Percentiles rank a stretch among this genome's conserved stretches.
phyloP scores from a whole-genome alignment of 2,329 filamentous ascomycete genomes.

The Celoporthe dispersa region DNA sequence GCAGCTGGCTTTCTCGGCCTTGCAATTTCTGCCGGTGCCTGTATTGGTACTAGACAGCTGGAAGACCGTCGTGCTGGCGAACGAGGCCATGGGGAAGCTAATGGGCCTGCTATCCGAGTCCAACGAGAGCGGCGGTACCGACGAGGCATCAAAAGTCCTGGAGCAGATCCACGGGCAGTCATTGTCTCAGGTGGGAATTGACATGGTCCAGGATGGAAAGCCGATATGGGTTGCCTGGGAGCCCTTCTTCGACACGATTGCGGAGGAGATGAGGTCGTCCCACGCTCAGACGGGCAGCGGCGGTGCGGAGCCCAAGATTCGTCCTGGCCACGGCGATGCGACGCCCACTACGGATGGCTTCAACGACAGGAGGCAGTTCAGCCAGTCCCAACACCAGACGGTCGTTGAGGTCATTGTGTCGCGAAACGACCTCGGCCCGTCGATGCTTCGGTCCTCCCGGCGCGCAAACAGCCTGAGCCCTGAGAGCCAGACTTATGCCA shows the following conservation, averaged over 20 bases:
- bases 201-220: slow-evolving; percentile 70
- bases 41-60: slow-evolving; percentile 68
- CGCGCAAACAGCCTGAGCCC: slow-evolving; percentile 41
- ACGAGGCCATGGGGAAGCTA: slow-evolving; percentile 74
- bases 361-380: slow-evolving; percentile 29
- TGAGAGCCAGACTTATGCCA: slow-evolving; percentile 59
- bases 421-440: slow-evolving; percentile 49
- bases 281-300: slow-evolving; percentile 20
- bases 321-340: slow-evolving; percentile 10
- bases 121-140: slow-evolving; percentile 41
- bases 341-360: slow-evolving; percentile 13
- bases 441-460: slow-evolving; percentile 40
- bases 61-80: slow-evolving; percentile 74
- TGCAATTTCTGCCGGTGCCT: slow-evolving; percentile 77
- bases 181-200: slow-evolving; percentile 72
- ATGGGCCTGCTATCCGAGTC: slow-evolving; percentile 60
- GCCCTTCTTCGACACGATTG: slow-evolving; percentile 59
- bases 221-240: slow-evolving; percentile 65
- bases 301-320: slow-evolving; percentile 21
- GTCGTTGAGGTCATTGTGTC: slow-evolving; percentile 71
- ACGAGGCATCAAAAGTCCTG: slow-evolving; percentile 50
- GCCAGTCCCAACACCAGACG: slow-evolving; percentile 51
- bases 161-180: slow-evolving; percentile 69
- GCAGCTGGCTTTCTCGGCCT: slow-evolving; percentile 66
- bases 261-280: slow-evolving; percentile 45